Percentiles rank a stretch among this genome's conserved stretches.
phyloP scores from a whole-genome alignment of 148 eudicot species.

The Diospyros kaki region DNA sequence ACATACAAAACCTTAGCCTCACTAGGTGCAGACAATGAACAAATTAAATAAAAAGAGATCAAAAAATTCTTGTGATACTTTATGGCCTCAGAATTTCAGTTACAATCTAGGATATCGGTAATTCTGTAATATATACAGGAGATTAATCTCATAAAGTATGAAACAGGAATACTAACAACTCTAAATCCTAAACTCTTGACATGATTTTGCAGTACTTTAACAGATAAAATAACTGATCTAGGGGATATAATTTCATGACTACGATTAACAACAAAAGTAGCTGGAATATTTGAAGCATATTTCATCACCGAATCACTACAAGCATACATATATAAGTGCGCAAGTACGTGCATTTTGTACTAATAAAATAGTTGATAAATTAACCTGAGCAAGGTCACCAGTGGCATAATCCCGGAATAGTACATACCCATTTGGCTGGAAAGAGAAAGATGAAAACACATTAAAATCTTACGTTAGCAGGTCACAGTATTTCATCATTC shows the following conservation, averaged over 20 bases:
- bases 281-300: neutral
- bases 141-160: neutral
- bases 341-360: neutral
- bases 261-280: neutral
- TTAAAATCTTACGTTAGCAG: constrained; percentile 7
- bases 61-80: neutral
- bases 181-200: neutral
- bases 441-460: constrained; percentile 11
- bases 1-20: too few relatives aligned
- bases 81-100: neutral
- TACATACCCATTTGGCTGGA: constrained; percentile 85
- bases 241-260: neutral
- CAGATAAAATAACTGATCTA: too few relatives aligned
- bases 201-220: too few relatives aligned
- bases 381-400: constrained; percentile 99
- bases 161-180: neutral
- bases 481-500: too few relatives aligned
- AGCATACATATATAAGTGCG: neutral
- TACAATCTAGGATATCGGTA: neutral
- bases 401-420: constrained; percentile 95
- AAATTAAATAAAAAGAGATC: neutral
- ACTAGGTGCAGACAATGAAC: neutral
- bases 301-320: neutral
- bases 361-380: neutral
- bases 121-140: neutral